phyloP scores from a whole-genome alignment of 108 stramenopile species.

The Nannochloropsis oceanica region DNA sequence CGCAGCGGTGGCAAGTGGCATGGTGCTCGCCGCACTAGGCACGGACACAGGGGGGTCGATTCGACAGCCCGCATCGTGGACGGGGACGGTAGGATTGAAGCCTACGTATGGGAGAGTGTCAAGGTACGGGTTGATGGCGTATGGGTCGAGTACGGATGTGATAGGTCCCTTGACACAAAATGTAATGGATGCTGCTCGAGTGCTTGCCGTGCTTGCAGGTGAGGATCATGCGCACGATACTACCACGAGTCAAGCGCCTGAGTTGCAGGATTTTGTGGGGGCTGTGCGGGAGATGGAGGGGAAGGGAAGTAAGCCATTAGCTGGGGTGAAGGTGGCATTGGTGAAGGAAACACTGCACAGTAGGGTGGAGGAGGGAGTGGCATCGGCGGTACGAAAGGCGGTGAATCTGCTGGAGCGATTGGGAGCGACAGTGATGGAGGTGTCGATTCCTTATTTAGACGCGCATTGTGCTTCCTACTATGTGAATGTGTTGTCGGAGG shows the following conservation, averaged over 20 bases:
- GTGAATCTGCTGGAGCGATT: not conserved
- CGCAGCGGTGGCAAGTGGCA: slow-evolving; percentile 70
- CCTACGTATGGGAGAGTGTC: slow-evolving; percentile 77
- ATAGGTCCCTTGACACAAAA: slow-evolving; percentile 54
- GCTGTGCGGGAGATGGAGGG: not conserved
- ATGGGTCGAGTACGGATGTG: slow-evolving; percentile 82
- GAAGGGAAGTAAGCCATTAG: not conserved
- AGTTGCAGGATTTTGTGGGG: not conserved
- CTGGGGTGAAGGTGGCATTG: not conserved
- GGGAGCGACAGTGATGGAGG: slow-evolving; percentile 14
- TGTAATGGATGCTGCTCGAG: slow-evolving; percentile 7
- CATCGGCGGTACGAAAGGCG: not conserved
- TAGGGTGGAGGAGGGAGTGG: not conserved
- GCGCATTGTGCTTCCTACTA: slow-evolving; percentile 75
- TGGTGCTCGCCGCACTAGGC: slow-evolving; percentile 64
- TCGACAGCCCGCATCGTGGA: slow-evolving; percentile 85
- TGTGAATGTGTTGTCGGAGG: slow-evolving; percentile 85
- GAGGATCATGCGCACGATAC: not conserved
- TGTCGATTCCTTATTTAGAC: slow-evolving; percentile 53
- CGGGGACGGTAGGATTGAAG: slow-evolving; percentile 83
- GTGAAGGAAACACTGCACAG: not conserved
- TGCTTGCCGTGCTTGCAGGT: slow-evolving; percentile 15
- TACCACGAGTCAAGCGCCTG: not conserved
- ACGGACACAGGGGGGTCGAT: slow-evolving; percentile 94
- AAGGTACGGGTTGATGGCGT: slow-evolving; percentile 80